A percentile compares a stretch with the other conserved stretches of the same genome.
These are phyloP conservation scores for Phlyctochytrium bullatum DNA, from an alignment of 192 early-diverging fungal species.

Conservation along the genomic window DNA sequence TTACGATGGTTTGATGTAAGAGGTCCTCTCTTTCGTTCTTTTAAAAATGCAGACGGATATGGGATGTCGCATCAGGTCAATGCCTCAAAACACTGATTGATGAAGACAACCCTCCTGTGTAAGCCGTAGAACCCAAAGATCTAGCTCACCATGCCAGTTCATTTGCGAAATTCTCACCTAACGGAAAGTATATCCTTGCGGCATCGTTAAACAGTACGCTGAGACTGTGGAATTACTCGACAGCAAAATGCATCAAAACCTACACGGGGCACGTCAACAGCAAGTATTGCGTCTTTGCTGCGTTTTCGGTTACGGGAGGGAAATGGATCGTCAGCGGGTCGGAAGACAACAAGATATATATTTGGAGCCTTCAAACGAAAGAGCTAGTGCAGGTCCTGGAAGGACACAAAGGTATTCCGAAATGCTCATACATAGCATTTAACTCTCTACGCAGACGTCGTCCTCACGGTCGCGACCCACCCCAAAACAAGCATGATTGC, in stretches of 20 bases:
- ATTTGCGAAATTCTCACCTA: slow-evolving; percentile 98
- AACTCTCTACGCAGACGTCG: slow-evolving; percentile 69
- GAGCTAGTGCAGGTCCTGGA: slow-evolving; percentile 92
- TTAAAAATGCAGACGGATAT: slow-evolving; percentile 74
- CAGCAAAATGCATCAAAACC: slow-evolving; percentile 93
- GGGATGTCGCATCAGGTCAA: slow-evolving; percentile 97
- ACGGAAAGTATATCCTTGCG: slow-evolving; percentile 97
- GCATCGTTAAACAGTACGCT: slow-evolving; percentile 91
- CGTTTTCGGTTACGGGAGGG: slow-evolving; percentile 88
- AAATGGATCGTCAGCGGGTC: slow-evolving; percentile 96
- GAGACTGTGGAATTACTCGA: slow-evolving; percentile 91
- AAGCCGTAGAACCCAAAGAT: slow-evolving; percentile 26
- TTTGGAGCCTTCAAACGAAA: slow-evolving; percentile 96
- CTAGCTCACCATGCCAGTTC: slow-evolving; percentile 45
- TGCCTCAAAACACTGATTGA: slow-evolving; percentile 96
- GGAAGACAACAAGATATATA: slow-evolving; percentile 91
- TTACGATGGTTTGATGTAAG: slow-evolving; percentile 92
- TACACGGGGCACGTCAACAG: slow-evolving; percentile 90
- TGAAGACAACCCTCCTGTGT: slow-evolving; percentile 94
- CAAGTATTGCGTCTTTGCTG: slow-evolving; percentile 90
- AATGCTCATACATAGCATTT: no score
- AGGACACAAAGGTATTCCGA: slow-evolving; percentile 91
- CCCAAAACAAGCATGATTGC: slow-evolving; percentile 94
- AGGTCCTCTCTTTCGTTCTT: slow-evolving; percentile 12
- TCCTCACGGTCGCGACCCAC: slow-evolving; percentile 90